Base-by-base conservation (phyloP, 1,284 basidiomycete genomes). In the Paramarasmius palmivorus region DNA sequence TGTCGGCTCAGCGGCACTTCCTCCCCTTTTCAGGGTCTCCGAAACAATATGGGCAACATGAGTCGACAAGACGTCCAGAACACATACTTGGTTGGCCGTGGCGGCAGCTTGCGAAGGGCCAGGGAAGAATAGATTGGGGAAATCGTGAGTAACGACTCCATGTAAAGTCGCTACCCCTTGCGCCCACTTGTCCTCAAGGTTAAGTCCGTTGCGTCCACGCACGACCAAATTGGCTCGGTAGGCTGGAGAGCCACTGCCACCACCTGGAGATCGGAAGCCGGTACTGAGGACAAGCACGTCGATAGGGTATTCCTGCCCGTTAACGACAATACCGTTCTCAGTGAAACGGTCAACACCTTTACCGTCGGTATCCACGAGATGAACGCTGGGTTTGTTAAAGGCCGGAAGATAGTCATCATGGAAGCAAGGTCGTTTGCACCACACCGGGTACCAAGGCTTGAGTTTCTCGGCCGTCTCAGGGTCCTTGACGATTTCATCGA, bases 301-400 rank as follows among this genome's bases (percentile, higher is more conserved):
- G 25, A 60, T n/a, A 0, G 60, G 55, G 37, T 58, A 57, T 36
- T 35, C 36, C 29, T 26, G 22, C 22, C 58, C 58, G 22, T 56
- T 54, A 9, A 48, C 58, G 20, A 61, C 55, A 12, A 59, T 8
- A 0, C 42, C 59, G 2, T 40, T 17, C 0, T 37, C 26, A 4
- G 58, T 57, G 40, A 57, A 10, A 1, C 26, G 12, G 0, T 60
- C 59, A 3, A 59, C 52, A 9, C 61, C 59, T 20, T 51, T 53
- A 19, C 59, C 61, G 23, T 60, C 57, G 1, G 59, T 62, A 53
- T 62, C 60, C 17, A 62, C 60, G 9, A 62, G 46, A 23, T 49
- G 56, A 12, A 62, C 60, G 26, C 58, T 60, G 1, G 59, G 45
- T 6, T 22, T 44, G 23, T 62, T 62, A 50, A 62, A 62, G 1